These are phyloP conservation scores for Metschnikowia cubensis DNA, from an alignment of 805 yeast species.

Conservation along the genomic window DNA sequence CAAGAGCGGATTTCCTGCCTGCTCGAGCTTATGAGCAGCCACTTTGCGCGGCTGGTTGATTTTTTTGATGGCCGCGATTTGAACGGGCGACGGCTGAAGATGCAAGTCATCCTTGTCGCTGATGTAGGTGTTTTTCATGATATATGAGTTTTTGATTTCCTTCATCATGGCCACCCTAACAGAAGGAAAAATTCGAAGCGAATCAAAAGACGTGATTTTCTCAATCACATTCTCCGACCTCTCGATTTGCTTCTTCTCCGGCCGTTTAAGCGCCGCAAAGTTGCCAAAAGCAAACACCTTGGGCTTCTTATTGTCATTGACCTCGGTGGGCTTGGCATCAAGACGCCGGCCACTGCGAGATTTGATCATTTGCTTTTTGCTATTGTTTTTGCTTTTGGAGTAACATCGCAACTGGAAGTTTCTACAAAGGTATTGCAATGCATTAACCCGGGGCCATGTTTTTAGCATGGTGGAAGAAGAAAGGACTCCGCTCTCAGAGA, in stretches of 20 bases:
- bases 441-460: slow-evolving; percentile 5
- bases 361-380: slow-evolving; percentile 12
- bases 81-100: slow-evolving; percentile 74
- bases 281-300: slow-evolving; percentile 21
- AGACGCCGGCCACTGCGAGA: slow-evolving; percentile 14
- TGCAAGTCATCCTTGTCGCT: slow-evolving; percentile 27
- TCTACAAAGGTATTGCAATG: neutral
- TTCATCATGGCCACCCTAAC: slow-evolving; percentile 58
- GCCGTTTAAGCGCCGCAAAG: slow-evolving; percentile 20
- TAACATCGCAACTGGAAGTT: slow-evolving; percentile 3
- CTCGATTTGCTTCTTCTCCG: slow-evolving; percentile 17
- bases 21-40: slow-evolving; percentile 22
- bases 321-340: slow-evolving; percentile 18
- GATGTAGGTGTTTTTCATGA: slow-evolving; percentile 31
- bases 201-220: slow-evolving; percentile 61
- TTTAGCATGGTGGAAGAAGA: slow-evolving; percentile 5
- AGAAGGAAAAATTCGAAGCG: slow-evolving; percentile 60
- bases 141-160: slow-evolving; percentile 44
- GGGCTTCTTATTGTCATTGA: slow-evolving; percentile 4
- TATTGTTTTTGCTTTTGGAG: slow-evolving; percentile 7
- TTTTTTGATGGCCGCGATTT: slow-evolving; percentile 64
- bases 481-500: neutral
- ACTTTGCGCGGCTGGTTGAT: slow-evolving; percentile 43
- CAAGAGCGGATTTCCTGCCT: slow-evolving; percentile 25
- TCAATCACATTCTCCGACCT: slow-evolving; percentile 21